Evolutionary conservation across 2,329 filamentous ascomycete genomes (phyloP), one percentile per base, ranked within the genome.

Genomic region (Didymella pinodella): DNA sequence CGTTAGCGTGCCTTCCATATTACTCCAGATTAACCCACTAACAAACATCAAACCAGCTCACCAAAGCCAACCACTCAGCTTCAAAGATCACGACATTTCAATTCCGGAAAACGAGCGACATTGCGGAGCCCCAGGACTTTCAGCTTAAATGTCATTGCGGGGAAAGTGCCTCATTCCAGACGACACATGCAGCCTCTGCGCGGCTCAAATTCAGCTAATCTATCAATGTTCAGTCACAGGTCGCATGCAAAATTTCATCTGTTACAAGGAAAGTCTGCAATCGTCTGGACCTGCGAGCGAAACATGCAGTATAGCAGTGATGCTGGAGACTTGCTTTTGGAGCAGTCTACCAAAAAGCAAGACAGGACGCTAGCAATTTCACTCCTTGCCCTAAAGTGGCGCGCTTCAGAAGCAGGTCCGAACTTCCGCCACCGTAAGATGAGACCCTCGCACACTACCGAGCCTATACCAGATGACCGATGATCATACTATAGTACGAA

Each of bases 401-500:
- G 8, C 31, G 16, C 26, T 26, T 20, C 26, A 52, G 25, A 11
- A 57, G 54, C 60, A 53, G 28, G 61, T 60, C 64, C 63, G 44
- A 61, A 61, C 8, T 22, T 40, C 62, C 63, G 61, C 61, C 64
- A 65, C 55, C 57, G 48, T 60, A 57, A 60, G 63, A 65, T 61
- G 57, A 62, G 56, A 40, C 59, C 47, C 54, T 63, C 50, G 52
- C 41, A 58, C 57, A 56, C 61, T 50, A 57, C 60, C 48, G 28
- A 54, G 40, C 40, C 57, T 54, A 59, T 57, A 63, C 69, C 63
- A 68, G 68, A 62, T 68, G 57, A 70, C 51, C 54, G 56, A 56
- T 57, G 61, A 61, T 59, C 58, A 50, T 63, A 59, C 57, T 68
- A 73, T 68, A 73, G 64, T 65, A 61, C 48, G 57, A 49, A 48